Base-by-base conservation (phyloP, 345 rosid species). In the Punica granatum region DNA sequence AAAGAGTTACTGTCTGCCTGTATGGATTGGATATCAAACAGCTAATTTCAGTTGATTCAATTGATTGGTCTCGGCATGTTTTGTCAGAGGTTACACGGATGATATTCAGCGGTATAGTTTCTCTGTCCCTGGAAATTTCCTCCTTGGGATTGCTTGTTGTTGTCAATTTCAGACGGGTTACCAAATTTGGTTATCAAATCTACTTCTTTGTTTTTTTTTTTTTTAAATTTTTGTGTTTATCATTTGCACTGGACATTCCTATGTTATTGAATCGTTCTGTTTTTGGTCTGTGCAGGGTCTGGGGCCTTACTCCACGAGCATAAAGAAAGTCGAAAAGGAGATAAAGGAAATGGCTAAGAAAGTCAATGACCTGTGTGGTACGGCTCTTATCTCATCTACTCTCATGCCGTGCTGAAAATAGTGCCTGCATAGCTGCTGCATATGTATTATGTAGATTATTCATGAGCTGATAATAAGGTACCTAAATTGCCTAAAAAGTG, bases 271-370 rank as follows among this genome's bases (percentile, higher is more conserved):
- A 14, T 0, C 18, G 8, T 11, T 69, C 3, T 30, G 23, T 48
- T 61, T 34, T 36, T 39, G 28, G 37, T 56, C 25, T 21, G 7
- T 60, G 79, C 76, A 94, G 99, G 99, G 98, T 7, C 80, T 91
- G 73, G 98, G 98, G 60, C 97, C 98, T 34, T 93, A 94, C 76
- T 89, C 96, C 4, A 78, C 76, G 16, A 79, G 91, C 66, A 91
- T 89, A 44, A 94, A 94, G 90, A 91, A 88, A 77, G 92, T 39
- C 0, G 97, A 94, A 77, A 94, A 94, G 77, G 97, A 89, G 73
- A 91, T 91, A 41, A 94, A 91, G 75, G 96, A 91, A 21, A 81
- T 89, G 75, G 95, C 96, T 0, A 94, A 94, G 87, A 94, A 77
- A 72, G 85, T 91, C 58, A 94, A 94, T 34, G 99, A 94, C 69